Base-by-base conservation (phyloP, 176 grass and related monocot species). In the Areca catechu region DNA sequence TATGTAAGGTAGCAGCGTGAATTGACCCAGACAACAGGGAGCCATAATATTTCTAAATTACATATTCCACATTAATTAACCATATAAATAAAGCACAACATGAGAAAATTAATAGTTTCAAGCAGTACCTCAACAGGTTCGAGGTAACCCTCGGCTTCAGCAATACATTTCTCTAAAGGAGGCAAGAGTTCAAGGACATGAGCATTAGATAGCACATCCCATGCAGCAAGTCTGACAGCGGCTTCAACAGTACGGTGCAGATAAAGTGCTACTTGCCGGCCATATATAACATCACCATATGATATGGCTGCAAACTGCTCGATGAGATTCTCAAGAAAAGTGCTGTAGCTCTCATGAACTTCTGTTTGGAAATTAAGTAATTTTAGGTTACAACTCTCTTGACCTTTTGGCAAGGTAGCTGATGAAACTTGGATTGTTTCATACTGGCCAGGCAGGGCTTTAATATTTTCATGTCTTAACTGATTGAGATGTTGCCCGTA, bases 221-320 rank as follows among this genome's bases (percentile, higher is more conserved):
- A 97, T 19, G 81, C 69, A 20, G 84, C 79, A 63, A 91, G 75
- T 66, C 87, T 66, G 29, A 88, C 68, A 21, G 21, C 16, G 19
- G 75, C 56, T 10, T 91, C 93, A 72, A 88, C 87, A 69, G 17
- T 73, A 62, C 69, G 69, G 66, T 92, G 86, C 54, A 97, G 74
- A 83, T 97, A 97, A 85, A 88, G 71, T 20, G 81, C 73, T 74
- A 98, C 76, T 69, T 98, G 93, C 58, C 93, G 80, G 62, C 80
- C 93, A 76, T 80, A 92, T 49, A 85, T 66, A 53, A 53, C 25
- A 71, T 98, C 87, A 50, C 93, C 93, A 73, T 82, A 98, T 53
- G 93, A 92, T 48, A 88, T 77, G 34, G 72, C 87, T 65, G 80
- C 75, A 54, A 92, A 92, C 73, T 97, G 93, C 52, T 92, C 93